Base-by-base conservation (phyloP, 2,329 filamentous ascomycete genomes). In the Talaromyces sp. region DNA sequence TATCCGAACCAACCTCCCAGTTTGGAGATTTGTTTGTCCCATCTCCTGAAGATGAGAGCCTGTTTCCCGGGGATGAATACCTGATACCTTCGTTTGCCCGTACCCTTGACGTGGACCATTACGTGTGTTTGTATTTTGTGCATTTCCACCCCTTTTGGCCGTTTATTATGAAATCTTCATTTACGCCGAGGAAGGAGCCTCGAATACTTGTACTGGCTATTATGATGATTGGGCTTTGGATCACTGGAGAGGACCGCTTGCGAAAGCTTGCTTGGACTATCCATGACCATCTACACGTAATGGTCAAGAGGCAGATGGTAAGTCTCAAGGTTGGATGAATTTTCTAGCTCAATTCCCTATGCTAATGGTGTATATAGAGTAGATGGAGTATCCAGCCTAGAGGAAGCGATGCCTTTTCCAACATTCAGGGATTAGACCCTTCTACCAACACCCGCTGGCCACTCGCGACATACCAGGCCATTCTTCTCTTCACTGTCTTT, bases 401-500 rank as follows among this genome's bases (percentile, higher is more conserved):
- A 30, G 17, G 28, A 28, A 53, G 15, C 25, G 49, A 30, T 22
- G 19, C 49, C 17, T 28, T 19, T 30, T 17, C 49, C 25, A 30
- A 30, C 11, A 27, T 27, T 19, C 49, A 53, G 8, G 15, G 15
- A 17, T 22, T 22, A 17, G 27, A 30, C 13, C 22, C 15, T 17
- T 28, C 49, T 27, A 51, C 51, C 22, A 68, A 61, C n/a, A 47
- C 42, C n/a, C 49, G 53, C 22, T 73, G 70, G 68, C 72, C 72
- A n/a, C 66, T 74, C 9, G 59, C 72, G 2, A 71, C 65, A 8
- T 74, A 72, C 25, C 72, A 74, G 63, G 69, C 69, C 15, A 70
- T 74, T 28, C 56, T 74, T 17, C 58, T 74, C 1, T 68, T 73
- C 58, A 63, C 71, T 8, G 69, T 74, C 15, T 71, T 72, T 56